phyloP scores from a whole-genome alignment of 2,329 filamentous ascomycete species.

The Penicillium polonicum region DNA sequence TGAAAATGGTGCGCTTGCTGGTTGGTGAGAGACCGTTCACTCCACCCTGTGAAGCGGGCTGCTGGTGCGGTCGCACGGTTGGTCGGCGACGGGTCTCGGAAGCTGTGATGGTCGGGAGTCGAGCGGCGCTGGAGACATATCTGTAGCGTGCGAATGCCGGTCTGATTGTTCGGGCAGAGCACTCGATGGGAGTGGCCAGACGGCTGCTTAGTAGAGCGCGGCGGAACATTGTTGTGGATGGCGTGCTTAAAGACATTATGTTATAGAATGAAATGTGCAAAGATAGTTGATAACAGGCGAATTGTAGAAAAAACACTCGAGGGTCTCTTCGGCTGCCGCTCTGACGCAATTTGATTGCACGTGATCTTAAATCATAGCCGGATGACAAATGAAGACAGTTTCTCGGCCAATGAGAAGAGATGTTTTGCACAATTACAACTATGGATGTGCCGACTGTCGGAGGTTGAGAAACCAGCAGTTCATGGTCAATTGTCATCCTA shows the following conservation, averaged over 20 bases:
- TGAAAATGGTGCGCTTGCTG: conserved; percentile 78
- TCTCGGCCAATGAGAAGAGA: conserved; percentile 24
- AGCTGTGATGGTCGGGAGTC: conserved; percentile 49
- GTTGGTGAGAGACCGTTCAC: conserved; percentile 42
- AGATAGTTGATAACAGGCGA: not conserved
- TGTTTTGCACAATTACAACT: conserved; percentile 18
- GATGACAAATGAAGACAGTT: conserved; percentile 31
- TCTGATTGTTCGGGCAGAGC: conserved; percentile 29
- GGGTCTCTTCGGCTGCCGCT: conserved; percentile 14
- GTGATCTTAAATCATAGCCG: conserved; percentile 18
- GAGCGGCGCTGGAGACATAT: conserved; percentile 45
- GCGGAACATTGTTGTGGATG: conserved; percentile 35
- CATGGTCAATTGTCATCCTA: not conserved
- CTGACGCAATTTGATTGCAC: conserved; percentile 36
- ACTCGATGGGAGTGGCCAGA: conserved; percentile 25
- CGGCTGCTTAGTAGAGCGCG: conserved; percentile 29
- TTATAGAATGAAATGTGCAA: not conserved
- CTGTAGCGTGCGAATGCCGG: conserved; percentile 35
- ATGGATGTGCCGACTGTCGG: conserved; percentile 18
- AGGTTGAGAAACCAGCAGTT: not conserved
- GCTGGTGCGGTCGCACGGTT: conserved; percentile 45
- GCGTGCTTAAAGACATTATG: conserved; percentile 34
- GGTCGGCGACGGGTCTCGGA: conserved; percentile 50
- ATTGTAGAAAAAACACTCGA: conserved; percentile 5
- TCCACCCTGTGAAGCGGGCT: conserved; percentile 36